A percentile compares a stretch with the other conserved stretches of the same genome.
Conservation (phyloP, 2,329 filamentous ascomycete species). For the Thermoascus crustaceus region DNA sequence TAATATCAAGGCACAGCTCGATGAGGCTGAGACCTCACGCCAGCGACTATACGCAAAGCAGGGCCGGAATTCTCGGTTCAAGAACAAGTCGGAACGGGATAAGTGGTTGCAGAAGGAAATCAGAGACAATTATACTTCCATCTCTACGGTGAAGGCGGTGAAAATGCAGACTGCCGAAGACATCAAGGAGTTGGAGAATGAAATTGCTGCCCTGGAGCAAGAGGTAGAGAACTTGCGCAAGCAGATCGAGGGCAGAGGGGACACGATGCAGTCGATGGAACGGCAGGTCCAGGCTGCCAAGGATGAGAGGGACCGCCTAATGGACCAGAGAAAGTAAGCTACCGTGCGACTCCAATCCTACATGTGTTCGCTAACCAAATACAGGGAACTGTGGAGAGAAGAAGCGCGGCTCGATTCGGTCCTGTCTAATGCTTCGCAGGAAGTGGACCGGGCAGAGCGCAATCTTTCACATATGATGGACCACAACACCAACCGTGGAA, state of each 20-base stretch:
- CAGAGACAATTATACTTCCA: conserved; percentile 64
- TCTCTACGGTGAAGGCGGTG: conserved; percentile 75
- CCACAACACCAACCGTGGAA: conserved; percentile 72
- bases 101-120: conserved; percentile 74
- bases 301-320: conserved; percentile 67
- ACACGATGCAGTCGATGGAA: conserved; percentile 62
- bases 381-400: conserved; percentile 66
- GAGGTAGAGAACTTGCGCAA: conserved; percentile 64
- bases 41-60: conserved; percentile 87
- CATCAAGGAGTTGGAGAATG: conserved; percentile 59
- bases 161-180: conserved; percentile 79
- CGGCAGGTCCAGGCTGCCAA: conserved; percentile 69
- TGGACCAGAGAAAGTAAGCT: conserved; percentile 68
- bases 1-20: conserved; percentile 61
- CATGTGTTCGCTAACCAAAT: conserved; percentile 7
- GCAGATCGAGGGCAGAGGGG: conserved; percentile 70
- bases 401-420: conserved; percentile 78
- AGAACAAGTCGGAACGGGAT: conserved; percentile 80
- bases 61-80: conserved; percentile 77
- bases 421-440: conserved; percentile 64
- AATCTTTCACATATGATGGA: conserved; percentile 81
- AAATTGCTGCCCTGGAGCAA: conserved; percentile 63
- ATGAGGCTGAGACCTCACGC: conserved; percentile 64
- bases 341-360: not conserved
- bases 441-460: conserved; percentile 69